Evolutionary conservation across 306 rosid genomes (phyloP).

Genomic region (Sphenostylis stenocarpa): DNA sequence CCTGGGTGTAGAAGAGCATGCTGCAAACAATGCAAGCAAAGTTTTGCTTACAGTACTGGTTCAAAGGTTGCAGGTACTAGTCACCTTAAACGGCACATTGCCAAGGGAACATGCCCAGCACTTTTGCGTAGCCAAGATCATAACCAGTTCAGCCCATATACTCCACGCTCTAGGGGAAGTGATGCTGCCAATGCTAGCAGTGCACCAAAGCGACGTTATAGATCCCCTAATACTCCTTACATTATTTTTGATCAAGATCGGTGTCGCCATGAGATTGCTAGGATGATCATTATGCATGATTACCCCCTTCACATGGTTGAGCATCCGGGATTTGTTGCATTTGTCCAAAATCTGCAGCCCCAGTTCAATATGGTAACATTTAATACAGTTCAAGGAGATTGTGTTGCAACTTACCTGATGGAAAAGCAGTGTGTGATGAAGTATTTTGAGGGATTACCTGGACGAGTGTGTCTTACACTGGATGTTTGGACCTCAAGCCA

Average conservation of each 20-base stretch:
- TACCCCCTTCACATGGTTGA: conserved; percentile 99
- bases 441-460: conserved; percentile 73
- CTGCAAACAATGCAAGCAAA: conserved; percentile 93
- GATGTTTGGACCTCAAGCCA: conserved; percentile 81
- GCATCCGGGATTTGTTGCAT: conserved; percentile 85
- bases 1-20: conserved; percentile 89
- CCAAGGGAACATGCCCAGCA: conserved; percentile 83
- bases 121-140: conserved; percentile 69
- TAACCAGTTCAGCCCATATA: conserved; percentile 55
- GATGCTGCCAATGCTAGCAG: conserved; percentile 47
- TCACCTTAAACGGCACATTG: conserved; percentile 95
- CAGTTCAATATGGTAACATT: conserved; percentile 86
- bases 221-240: conserved; percentile 66
- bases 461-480: conserved; percentile 85
- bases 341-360: conserved; percentile 90
- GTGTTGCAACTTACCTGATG: conserved; percentile 78
- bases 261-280: conserved; percentile 87
- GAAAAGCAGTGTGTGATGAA: conserved; percentile 71
- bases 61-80: conserved; percentile 94
- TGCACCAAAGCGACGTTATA: conserved; percentile 75
- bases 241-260: conserved; percentile 73
- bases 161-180: conserved; percentile 58
- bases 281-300: conserved; percentile 96
- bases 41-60: conserved; percentile 96
- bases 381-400: conserved; percentile 90